Evolutionary conservation across 2,329 filamentous ascomycete genomes (phyloP), one percentile per base, ranked within the genome.

Genomic region (Harringtonia lauricola): DNA sequence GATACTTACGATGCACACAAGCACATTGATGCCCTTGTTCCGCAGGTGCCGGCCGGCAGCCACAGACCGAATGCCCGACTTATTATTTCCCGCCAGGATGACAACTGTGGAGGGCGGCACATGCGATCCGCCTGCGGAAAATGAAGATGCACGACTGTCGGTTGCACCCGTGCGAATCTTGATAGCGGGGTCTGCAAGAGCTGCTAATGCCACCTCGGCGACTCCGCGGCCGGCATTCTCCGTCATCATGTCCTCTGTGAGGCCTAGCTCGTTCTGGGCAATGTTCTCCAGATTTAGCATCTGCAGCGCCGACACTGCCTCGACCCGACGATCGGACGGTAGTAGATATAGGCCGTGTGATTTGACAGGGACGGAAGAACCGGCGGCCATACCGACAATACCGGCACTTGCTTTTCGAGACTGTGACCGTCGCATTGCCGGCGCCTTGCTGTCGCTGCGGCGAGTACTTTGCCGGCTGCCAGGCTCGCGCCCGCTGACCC

Each of bases 261-360:
- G 70, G 6, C 88, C 88, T 45, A 94, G 77, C 52, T 95, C 88
- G 35, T 86, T 83, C 47, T 88, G 82, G 0, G 89, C 88, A 44
- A 94, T 85, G 55, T 92, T 89, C 63, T 96, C 92, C 1, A 96
- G 76, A 49, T 92, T 90, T 24, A 94, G 75, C 77, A 95, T 92
- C 57, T 94, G 87, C 33, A 92, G 68, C 7, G 90, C 73, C 17
- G 78, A 81, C 26, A 83, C 75, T 6, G 76, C 68, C 53, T 82
- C 78, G 24, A 80, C 64, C 13, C 71, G 74, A 30, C 73, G 72
- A 52, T 72, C 70, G 2, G 74, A 75, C 9, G 68, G 70, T 17
- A 70, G 55, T 29, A 75, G 60, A 53, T 74, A 79, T 41, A 80
- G 69, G 2, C 72, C 71, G 26, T 58, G 55, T 10, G 50, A 15